Evolutionary conservation across 768 basidiomycete species (phyloP).

Genomic region (Suillus subluteus): DNA sequence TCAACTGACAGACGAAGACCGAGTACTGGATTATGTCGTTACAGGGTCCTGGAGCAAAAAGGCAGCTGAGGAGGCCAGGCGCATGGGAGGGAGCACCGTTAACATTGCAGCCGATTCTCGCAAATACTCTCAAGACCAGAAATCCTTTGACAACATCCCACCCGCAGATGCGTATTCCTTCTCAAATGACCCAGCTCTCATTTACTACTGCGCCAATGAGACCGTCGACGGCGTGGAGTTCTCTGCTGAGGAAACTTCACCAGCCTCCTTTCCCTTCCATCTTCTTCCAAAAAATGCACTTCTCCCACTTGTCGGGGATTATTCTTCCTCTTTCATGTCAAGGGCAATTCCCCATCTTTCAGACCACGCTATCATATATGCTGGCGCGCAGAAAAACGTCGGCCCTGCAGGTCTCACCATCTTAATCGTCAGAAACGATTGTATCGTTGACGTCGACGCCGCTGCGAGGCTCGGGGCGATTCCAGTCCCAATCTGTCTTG

Average conservation of each 20-base stretch:
- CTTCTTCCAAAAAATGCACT: slow-evolving; percentile 59
- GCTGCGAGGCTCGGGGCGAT: slow-evolving; percentile 72
- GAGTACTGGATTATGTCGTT: slow-evolving; percentile 83
- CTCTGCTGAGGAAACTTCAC: slow-evolving; percentile 52
- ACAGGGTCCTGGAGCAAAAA: slow-evolving; percentile 94
- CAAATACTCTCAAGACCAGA: slow-evolving; percentile 60
- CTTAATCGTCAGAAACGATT: slow-evolving; percentile 93
- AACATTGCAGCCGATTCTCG: slow-evolving; percentile 77
- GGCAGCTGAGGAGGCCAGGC: slow-evolving; percentile 79
- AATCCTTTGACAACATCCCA: slow-evolving; percentile 82
- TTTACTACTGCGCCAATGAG: slow-evolving; percentile 99
- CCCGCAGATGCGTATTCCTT: slow-evolving; percentile 73
- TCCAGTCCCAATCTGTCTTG: slow-evolving; percentile 76
- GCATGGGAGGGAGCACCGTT: slow-evolving; percentile 62
- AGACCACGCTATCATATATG: slow-evolving; percentile 93
- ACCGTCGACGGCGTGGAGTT: slow-evolving; percentile 96
- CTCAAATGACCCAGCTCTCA: slow-evolving; percentile 79
- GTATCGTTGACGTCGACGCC: slow-evolving; percentile 87
- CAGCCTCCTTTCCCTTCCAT: slow-evolving; percentile 83
- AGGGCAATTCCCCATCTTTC: slow-evolving; percentile 86
- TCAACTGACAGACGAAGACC: slow-evolving; percentile 53
- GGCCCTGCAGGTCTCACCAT: slow-evolving; percentile 94
- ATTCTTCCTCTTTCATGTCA: slow-evolving; percentile 97
- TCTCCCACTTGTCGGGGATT: slow-evolving; percentile 89
- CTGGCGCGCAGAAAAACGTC: slow-evolving; percentile 97